Evolutionary conservation across 2,329 filamentous ascomycete genomes (phyloP).

Genomic region (Colletotrichum sp.): DNA sequence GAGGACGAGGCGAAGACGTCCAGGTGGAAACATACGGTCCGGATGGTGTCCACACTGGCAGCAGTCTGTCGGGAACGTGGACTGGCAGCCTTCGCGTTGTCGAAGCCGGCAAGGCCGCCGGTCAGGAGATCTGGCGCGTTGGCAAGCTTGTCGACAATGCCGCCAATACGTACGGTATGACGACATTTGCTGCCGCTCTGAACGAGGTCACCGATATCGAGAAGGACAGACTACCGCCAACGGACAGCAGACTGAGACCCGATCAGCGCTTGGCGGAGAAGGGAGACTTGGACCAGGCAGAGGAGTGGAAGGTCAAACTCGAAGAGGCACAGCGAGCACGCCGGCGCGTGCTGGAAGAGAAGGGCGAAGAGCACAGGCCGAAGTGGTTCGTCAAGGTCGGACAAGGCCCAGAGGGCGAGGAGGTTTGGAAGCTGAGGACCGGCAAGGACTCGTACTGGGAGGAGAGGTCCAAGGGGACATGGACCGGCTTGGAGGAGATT

Average conservation of each 20-base stretch:
- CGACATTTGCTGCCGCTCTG: conserved; percentile 81
- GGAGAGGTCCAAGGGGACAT: conserved; percentile 71
- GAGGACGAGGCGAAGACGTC: conserved; percentile 90
- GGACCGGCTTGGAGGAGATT: conserved; percentile 62
- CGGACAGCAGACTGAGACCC: conserved; percentile 82
- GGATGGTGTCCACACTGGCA: conserved; percentile 68
- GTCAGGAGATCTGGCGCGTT: conserved; percentile 77
- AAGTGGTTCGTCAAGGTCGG: conserved; percentile 83
- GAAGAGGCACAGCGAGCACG: conserved; percentile 85
- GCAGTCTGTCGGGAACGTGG: conserved; percentile 84
- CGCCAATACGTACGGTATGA: conserved; percentile 84
- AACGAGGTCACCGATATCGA: conserved; percentile 90
- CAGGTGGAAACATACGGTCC: conserved; percentile 74
- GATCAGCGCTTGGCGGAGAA: conserved; percentile 88
- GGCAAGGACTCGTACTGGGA: conserved; percentile 96
- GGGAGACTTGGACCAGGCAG: conserved; percentile 82
- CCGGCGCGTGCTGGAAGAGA: conserved; percentile 76
- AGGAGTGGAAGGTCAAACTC: conserved; percentile 80
- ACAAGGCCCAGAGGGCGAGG: conserved; percentile 63
- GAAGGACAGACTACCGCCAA: conserved; percentile 74
- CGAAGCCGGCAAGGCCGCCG: conserved; percentile 64
- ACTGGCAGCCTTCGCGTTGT: conserved; percentile 74
- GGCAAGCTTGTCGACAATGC: conserved; percentile 82
- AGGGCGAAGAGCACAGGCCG: conserved; percentile 74
- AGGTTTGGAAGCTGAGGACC: conserved; percentile 76